Conservation (phyloP, 2,329 filamentous ascomycete genomes). For the Trichoderma brevicompactum region DNA sequence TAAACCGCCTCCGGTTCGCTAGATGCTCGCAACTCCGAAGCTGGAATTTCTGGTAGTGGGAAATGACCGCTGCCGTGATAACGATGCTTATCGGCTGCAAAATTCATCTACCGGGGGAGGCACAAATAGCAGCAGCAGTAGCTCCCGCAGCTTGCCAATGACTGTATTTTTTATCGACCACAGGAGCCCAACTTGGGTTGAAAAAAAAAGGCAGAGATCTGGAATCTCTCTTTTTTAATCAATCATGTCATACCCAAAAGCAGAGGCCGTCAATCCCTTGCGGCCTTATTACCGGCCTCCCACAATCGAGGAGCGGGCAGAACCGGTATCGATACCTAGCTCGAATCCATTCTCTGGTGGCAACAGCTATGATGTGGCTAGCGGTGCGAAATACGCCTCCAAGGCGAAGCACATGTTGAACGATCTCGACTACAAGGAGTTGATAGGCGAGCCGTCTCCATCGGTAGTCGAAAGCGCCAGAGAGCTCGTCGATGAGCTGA, state of each 20-base stretch:
- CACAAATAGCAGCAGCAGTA: constrained; percentile 3
- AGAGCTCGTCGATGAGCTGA: constrained; percentile 77
- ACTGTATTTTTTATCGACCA: constrained; percentile 16
- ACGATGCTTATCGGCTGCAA: constrained; percentile 39
- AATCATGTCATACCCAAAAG: constrained; percentile 52
- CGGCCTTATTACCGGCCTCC: constrained; percentile 72
- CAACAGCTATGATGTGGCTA: constrained; percentile 47
- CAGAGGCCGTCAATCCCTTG: constrained; percentile 63
- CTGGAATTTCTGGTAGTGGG: constrained; percentile 33
- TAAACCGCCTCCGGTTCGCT: constrained; percentile 24
- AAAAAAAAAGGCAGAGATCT: constrained; percentile 35
- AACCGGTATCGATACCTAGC: constrained; percentile 44
- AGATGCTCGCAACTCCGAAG: constrained; percentile 39
- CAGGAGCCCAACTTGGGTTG: constrained; percentile 24
- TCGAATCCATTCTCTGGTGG: constrained; percentile 53
- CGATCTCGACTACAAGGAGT: constrained; percentile 91
- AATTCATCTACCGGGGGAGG: constrained; percentile 43
- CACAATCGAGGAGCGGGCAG: constrained; percentile 55
- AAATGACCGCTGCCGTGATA: constrained; percentile 36
- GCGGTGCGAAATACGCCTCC: constrained; percentile 42
- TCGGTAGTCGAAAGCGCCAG: constrained; percentile 75
- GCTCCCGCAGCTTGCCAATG: constrained; percentile 34
- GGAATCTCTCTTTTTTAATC: constrained; percentile 37
- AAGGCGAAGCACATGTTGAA: constrained; percentile 84
- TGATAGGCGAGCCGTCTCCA: constrained; percentile 76